Base-by-base conservation (phyloP, 1,284 basidiomycete genomes). In the Rhodotorula mucilaginosa region DNA sequence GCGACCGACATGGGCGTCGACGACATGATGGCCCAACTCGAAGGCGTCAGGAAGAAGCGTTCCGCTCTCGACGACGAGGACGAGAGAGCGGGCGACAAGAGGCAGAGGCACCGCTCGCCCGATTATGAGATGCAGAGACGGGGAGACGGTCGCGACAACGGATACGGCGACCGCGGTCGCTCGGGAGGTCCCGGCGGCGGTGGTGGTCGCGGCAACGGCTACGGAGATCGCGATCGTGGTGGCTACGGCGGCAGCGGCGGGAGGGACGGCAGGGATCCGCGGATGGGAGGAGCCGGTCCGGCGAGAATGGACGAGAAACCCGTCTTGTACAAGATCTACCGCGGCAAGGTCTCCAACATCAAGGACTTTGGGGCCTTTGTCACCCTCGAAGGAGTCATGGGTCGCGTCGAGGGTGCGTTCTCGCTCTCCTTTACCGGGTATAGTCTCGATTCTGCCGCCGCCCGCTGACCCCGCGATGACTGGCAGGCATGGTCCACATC, bases 301-400 rank as follows among this genome's bases (percentile, higher is more conserved):
- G 65, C 58, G 15, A 52, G 72, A 29, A 63, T 90, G 58, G 93
- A 99, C 80, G 92, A 96, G 56, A 85, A 85, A 64, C 94, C 97
- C 0, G 84, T 97, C 2, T 80, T 97, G 54, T 97, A 90, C 88
- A 98, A 98, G 84, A 93, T 98, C 60, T 99, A 99, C 82, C 85
- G 87, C 70, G 96, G 94, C 12, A 89, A 88, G 69, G 89, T 99
- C 34, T 86, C 90, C 8, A 88, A 90, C 26, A 80, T 98, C 79
- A 93, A 92, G 81, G 96, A 99, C 76, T 99, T 98, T 81, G 96
- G 96, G 65, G 94, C 92, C 0, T 99, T 99, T 79, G 90, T 97
- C 61, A 86, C 87, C 44, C 82, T 99, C 6, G 93, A 98, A 75
- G 96, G 95, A 56, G 83, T 99, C 62, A 83, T 84, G 21, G 94